Base-by-base conservation (phyloP, 345 rosid genomes). In the Gossypium stocksii region DNA sequence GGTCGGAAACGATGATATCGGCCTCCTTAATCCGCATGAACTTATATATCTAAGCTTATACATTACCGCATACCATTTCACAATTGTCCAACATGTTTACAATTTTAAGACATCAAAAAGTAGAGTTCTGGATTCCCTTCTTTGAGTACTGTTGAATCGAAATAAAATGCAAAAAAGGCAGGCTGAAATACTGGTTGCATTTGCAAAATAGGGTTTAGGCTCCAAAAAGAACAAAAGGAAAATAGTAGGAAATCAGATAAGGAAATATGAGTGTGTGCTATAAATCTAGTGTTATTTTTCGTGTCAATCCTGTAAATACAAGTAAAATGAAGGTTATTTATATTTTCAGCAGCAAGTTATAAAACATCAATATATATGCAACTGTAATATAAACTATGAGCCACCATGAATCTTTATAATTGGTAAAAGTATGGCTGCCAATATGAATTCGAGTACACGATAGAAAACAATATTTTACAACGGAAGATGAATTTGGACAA, bases 1-100 rank as follows among this genome's bases (percentile, higher is more conserved):
- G 94, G 98, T 73, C 79, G 89, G 67, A 92, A 89, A 87, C 74
- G 79, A 75, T 86, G 78, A 88, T 45, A 72, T 22, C 11, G 1
- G 46, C 56, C 56, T 38, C 11, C 20, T 44, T 41, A 9, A 72
- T 23, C 38, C 0, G 14, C 10, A 43, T 8, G 17, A 46, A 58
- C 43, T 7, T 73, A 45, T 23, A 60, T 58, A 6, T 59, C 53
- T 58, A 45, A 53, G 45, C 58, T 7, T 59, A 23, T 22, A 11
- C 61, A 20, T 10, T 0, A 45, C 20, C 9, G 7, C 20, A 25
- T 48, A 19, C 38, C 11, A 27, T 73, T 10, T 48, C 58, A 25
- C 52, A 19, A 15, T 3, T 52, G 10, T 53, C 16, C 22, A 8
- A 41, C 8, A 27, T 62, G 19, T 74, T 74, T 65, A 34, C 27